phyloP scores from a whole-genome alignment of 495 filamentous ascomycete genomes.

The Penicillium canescens region DNA sequence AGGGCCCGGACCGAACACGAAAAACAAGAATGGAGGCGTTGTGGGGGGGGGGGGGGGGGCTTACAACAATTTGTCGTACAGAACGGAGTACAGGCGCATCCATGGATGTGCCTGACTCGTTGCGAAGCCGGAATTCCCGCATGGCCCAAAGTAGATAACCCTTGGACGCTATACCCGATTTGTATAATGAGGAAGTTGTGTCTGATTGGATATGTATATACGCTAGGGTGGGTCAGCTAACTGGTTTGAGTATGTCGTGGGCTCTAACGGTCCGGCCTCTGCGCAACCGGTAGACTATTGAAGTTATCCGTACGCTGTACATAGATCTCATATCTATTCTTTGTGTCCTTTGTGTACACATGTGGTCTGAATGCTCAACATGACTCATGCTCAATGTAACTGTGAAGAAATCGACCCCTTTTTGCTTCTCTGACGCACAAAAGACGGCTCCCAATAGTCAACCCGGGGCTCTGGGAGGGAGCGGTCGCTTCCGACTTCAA shows the following conservation, averaged over 20 bases:
- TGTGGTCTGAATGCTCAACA: too few species aligned
- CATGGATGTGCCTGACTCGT: background rate
- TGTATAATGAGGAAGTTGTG: conserved; percentile 1
- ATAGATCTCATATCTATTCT: too few species aligned
- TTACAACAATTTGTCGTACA: background rate
- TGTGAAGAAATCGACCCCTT: too few species aligned
- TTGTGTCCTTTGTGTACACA: too few species aligned
- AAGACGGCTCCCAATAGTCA: too few species aligned
- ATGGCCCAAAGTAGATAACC: background rate
- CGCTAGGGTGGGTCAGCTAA: background rate
- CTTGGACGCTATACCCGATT: background rate
- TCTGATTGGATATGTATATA: background rate
- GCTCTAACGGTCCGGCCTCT: background rate
- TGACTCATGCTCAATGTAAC: too few species aligned
- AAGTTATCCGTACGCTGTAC: too few species aligned
- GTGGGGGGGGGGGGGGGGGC: background rate
- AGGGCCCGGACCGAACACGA: background rate
- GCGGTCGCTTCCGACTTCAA: too few species aligned
- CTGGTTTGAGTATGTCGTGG: background rate
- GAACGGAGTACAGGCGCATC: background rate
- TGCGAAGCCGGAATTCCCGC: background rate
- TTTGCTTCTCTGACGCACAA: too few species aligned
- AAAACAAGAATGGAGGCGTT: background rate
- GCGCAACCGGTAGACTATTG: background rate
- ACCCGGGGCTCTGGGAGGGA: too few species aligned